These are phyloP conservation scores for Cyberlindnera bimundalis DNA, from an alignment of 805 yeast species.

Conservation along the genomic window DNA sequence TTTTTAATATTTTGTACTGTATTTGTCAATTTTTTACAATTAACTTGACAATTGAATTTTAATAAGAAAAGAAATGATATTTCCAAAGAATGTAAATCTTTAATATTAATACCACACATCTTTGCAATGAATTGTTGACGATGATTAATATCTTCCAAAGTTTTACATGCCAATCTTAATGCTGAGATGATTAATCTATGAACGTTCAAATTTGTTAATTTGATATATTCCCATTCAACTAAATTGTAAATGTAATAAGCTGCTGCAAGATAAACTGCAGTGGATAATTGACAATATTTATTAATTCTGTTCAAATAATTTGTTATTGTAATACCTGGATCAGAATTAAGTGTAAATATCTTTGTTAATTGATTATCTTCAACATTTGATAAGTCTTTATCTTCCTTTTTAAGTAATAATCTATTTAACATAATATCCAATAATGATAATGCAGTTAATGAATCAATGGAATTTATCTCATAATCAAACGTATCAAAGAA, in stretches of 20 bases:
- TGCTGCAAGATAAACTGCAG: conserved; percentile 29
- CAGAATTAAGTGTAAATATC: conserved; percentile 23
- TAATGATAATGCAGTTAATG: conserved; percentile 11
- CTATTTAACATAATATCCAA: conserved; percentile 7
- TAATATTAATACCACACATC: conserved; percentile 41
- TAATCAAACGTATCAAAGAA: conserved; percentile 1
- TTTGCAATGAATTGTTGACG: conserved; percentile 42
- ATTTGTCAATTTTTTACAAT: neutral
- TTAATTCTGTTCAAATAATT: conserved; percentile 29
- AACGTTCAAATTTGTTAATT: conserved; percentile 37
- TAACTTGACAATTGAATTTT: conserved; percentile 46
- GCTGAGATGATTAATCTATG: conserved; percentile 44
- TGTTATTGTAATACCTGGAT: conserved; percentile 25
- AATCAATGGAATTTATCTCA: conserved; percentile 5
- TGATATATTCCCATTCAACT: conserved; percentile 16
- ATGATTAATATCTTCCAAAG: conserved; percentile 44
- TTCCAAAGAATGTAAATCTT: conserved; percentile 47
- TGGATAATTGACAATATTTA: conserved; percentile 27
- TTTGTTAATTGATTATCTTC: conserved; percentile 22
- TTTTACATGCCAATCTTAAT: conserved; percentile 44
- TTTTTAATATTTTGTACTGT: conserved; percentile 6
- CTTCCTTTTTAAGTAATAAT: too few species aligned
- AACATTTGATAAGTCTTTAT: too few species aligned
- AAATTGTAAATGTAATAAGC: conserved; percentile 26
- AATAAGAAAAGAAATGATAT: conserved; percentile 46